A percentile compares a stretch with the other conserved stretches of the same genome.
These are phyloP conservation scores for Annulohypoxylon moriforme DNA, from an alignment of 495 filamentous ascomycete species.

Conservation along the genomic window DNA sequence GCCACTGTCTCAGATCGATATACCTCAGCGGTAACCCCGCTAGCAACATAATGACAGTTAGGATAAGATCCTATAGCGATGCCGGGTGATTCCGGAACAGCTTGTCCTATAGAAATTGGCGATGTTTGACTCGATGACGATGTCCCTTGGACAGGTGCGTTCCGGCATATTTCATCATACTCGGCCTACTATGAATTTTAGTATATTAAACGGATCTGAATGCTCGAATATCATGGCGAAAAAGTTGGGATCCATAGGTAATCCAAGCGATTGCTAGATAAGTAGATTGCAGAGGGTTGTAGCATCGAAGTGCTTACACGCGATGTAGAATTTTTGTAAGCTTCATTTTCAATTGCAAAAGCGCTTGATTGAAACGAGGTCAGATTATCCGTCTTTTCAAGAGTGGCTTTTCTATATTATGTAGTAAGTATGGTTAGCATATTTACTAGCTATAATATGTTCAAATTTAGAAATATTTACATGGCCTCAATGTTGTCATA, in stretches of 20 bases:
- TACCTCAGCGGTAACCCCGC: constrained; percentile 85
- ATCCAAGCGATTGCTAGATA: neutral
- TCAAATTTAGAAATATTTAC: constrained; percentile 48
- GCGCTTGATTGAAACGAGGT: constrained; percentile 44
- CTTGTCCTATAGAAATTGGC: constrained; percentile 19
- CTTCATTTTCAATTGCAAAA: constrained; percentile 55
- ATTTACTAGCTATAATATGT: neutral
- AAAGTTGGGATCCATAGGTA: neutral
- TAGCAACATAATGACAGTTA: constrained; percentile 74
- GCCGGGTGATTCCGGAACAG: constrained; percentile 47
- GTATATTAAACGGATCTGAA: neutral
- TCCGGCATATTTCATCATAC: constrained; percentile 57
- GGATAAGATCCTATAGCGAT: constrained; percentile 76
- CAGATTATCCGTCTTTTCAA: constrained; percentile 33
- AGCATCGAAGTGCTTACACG: constrained; percentile 47
- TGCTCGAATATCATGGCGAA: neutral
- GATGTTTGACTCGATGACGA: neutral
- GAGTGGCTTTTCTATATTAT: constrained; percentile 33
- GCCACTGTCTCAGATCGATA: constrained; percentile 73
- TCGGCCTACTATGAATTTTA: constrained; percentile 49
- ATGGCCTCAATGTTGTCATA: constrained; percentile 65
- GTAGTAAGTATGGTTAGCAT: constrained; percentile 2
- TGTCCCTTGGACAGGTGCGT: constrained; percentile 19
- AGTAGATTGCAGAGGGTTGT: neutral
- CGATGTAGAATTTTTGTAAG: constrained; percentile 55